Base-by-base conservation (phyloP, 148 eudicot genomes). In the Cornus controversa region DNA sequence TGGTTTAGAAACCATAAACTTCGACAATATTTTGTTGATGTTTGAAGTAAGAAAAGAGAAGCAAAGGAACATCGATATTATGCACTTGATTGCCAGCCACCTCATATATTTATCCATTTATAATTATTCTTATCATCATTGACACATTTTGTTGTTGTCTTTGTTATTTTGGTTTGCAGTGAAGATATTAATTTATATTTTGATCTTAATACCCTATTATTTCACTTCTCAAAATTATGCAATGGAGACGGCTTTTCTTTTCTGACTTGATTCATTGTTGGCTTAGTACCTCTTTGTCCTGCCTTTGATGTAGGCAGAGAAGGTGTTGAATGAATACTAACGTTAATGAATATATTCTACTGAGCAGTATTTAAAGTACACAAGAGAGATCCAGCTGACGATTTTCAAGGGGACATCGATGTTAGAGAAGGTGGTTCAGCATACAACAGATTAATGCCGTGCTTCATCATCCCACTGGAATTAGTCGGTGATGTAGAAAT, bases 321-420 rank as follows among this genome's bases (percentile, higher is more conserved):
- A 25, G 64, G 24, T 60, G 8, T 60, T 60, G 8, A 20, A 20
- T 60, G 22, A 4, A 7, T 60, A 22, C 64, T 60, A 60, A 60
- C 24, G 64, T 22, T 22, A 6, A 7, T 60, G 11, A 66, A 26
- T 14, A 50, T 68, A 14, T 11, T 74, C n/a, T 70, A 29, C 20
- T 18, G 37, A 58, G 80, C 85, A 87, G 90, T 64, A 79, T 75
- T 71, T 72, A 54, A 80, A 77, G 79, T 87, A 85, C 72, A 71
- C 84, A 1, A 82, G 76, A 60, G 78, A 80, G 27, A 11, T 78
- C 47, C 89, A 86, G 87, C 65, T 86, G 37, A 84, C 89, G 14
- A 74, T 71, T n/a, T 84, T 86, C 22, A 80, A 80, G 74, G 89
- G 89, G 47, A 84, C 89, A 67, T 80, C 91, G 4, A 84, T 88